Conservation (phyloP, 345 rosid genomes). For the Eucalyptus viminalis region DNA sequence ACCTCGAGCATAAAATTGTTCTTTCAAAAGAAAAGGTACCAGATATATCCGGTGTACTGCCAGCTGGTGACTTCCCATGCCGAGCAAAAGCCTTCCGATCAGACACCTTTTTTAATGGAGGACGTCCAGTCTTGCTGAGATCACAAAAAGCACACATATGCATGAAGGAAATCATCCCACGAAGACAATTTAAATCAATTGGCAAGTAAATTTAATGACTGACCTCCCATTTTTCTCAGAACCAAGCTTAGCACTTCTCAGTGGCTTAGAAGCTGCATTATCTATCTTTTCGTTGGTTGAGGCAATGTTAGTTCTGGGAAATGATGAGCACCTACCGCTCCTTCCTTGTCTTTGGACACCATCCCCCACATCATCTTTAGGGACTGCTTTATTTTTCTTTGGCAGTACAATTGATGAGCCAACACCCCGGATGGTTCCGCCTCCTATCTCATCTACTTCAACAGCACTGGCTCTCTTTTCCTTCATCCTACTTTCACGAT, state of each 20-base stretch:
- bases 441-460: conserved; percentile 19
- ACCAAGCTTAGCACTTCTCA: conserved; percentile 22
- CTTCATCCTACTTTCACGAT: conserved; percentile 16
- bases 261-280: conserved; percentile 23
- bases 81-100: conserved; percentile 29
- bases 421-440: conserved; percentile 2
- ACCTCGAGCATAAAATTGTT: not conserved
- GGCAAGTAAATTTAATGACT: not conserved
- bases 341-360: conserved; percentile 41
- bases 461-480: conserved; percentile 12
- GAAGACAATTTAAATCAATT: not conserved
- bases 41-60: conserved; percentile 22
- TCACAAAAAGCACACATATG: not conserved
- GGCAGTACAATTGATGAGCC: conserved; percentile 7
- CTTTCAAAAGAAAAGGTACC: conserved; percentile 5
- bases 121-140: conserved; percentile 48
- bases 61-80: conserved; percentile 12
- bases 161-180: not conserved
- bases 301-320: conserved; percentile 16
- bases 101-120: conserved; percentile 41
- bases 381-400: conserved; percentile 21
- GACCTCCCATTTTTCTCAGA: conserved; percentile 46
- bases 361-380: conserved; percentile 28
- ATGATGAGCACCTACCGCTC: conserved; percentile 24
- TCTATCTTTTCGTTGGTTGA: conserved; percentile 32